Evolutionary conservation across 768 basidiomycete genomes (phyloP).

Genomic region (Artomyces pyxidatus): DNA sequence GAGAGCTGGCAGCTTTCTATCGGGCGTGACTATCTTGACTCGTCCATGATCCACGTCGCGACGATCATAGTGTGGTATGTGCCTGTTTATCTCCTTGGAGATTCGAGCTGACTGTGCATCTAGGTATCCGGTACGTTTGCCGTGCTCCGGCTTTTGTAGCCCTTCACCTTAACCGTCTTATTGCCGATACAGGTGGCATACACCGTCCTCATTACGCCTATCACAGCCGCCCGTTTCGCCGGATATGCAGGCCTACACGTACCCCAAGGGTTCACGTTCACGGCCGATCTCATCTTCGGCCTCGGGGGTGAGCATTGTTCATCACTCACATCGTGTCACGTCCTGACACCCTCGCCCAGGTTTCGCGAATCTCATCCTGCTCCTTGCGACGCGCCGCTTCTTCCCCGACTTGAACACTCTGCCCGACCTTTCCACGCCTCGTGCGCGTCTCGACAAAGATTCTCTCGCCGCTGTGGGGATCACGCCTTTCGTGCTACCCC

Average conservation of each 20-base stretch:
- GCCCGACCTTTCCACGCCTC: constrained; percentile 19
- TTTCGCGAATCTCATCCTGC: constrained; percentile 25
- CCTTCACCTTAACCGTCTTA: neutral
- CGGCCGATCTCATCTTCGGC: constrained; percentile 26
- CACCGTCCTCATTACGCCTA: constrained; percentile 25
- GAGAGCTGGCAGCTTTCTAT: constrained; percentile 27
- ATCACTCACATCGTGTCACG: neutral
- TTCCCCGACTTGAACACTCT: constrained; percentile 21
- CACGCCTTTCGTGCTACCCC: constrained; percentile 23
- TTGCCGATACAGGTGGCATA: constrained; percentile 21
- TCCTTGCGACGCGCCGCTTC: constrained; percentile 23
- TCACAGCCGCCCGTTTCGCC: constrained; percentile 26
- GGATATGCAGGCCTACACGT: constrained; percentile 21
- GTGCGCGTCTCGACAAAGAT: constrained; percentile 19
- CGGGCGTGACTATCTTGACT: constrained; percentile 26
- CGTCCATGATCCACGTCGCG: constrained; percentile 24
- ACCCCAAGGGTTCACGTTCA: constrained; percentile 24
- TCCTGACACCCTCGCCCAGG: constrained; percentile 12
- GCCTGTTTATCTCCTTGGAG: neutral
- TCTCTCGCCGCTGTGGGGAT: constrained; percentile 20
- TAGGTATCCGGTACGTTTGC: constrained; percentile 19
- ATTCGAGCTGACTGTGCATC: neutral
- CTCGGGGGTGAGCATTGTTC: constrained; percentile 20
- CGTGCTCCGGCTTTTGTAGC: neutral
- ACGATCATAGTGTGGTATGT: constrained; percentile 27